Base-by-base conservation (phyloP, 805 yeast species). In the Hanseniaspora lindneri region DNA sequence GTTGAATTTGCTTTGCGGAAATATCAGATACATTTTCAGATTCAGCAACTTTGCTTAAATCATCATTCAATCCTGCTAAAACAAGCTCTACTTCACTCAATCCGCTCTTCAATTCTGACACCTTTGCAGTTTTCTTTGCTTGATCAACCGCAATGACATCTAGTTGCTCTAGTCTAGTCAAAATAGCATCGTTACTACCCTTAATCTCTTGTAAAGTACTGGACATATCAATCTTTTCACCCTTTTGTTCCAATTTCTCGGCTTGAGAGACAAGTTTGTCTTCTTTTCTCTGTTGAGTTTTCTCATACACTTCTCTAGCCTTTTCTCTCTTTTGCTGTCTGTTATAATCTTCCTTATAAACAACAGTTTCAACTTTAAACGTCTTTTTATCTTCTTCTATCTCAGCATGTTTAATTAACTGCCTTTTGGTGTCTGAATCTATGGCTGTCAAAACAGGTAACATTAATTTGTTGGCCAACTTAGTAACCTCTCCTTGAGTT, bases 381-480 rank as follows among this genome's bases (percentile, higher is more conserved):
- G 65, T 65, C 40, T 64, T 54, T 50, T 63, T 58, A 51, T 66
- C 54, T 49, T 61, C 58, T 39, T 64, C 62, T 53, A 63, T 59
- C 54, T 66, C 75, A 44, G 66, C 66, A 61, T 80, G 84, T 41
- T 67, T 63, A 36, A 67, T 66, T 50, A 94, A 76, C 65, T 85
- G 89, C 41, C 75, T 73, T 20, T 65, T 70, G 19, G 94, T 94
- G 59, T 83, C 80, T 40, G 70, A 65, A 56, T 75, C 70, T 58
- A 89, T 76, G 62, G 85, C 88, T 34, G 70, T 72, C 58, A 89
- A 68, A 4, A 89, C 87, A 8, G 98, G 98, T 55, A 75, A 72
- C 51, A 92, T 95, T 58, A 83, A 71, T 41, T 78, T 73, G 52
- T 77, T 67, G 19, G 98, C 97, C 68, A 89, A 75, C 44, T 73